phyloP scores from a whole-genome alignment of 345 rosid genomes.

The Alliaria petiolata region DNA sequence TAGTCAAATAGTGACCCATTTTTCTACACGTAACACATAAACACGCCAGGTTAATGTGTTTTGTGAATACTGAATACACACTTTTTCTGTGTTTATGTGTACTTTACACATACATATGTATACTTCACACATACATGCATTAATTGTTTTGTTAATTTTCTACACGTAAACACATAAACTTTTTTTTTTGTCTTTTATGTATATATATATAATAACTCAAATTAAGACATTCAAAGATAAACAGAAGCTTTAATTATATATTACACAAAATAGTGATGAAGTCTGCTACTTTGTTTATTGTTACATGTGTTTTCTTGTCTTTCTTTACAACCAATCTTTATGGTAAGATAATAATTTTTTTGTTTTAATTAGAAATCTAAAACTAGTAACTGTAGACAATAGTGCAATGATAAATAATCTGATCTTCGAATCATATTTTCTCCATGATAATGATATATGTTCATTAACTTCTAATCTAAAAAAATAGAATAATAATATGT shows the following conservation, averaged over 20 bases:
- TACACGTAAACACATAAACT: background rate
- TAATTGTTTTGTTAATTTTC: background rate
- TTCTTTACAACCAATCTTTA: background rate
- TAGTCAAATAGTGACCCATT: no score
- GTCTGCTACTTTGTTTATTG: background rate
- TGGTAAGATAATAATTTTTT: background rate
- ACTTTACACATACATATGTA: background rate
- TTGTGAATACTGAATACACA: slow-evolving; percentile 1
- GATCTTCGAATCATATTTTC: background rate
- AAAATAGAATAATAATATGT: no score
- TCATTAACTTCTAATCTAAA: no score
- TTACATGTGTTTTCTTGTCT: slow-evolving; percentile 5
- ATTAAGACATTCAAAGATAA: background rate
- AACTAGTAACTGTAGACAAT: background rate
- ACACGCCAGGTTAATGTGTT: background rate
- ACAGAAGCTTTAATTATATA: background rate
- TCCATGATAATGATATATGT: background rate
- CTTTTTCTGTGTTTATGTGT: background rate
- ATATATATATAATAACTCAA: background rate
- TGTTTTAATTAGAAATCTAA: background rate
- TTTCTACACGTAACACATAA: background rate
- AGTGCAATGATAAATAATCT: background rate
- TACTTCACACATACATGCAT: background rate
- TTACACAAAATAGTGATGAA: background rate
- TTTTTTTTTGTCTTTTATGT: background rate